Conservation (phyloP, 2,329 filamentous ascomycete genomes). For the Aspergillus glaucus region DNA sequence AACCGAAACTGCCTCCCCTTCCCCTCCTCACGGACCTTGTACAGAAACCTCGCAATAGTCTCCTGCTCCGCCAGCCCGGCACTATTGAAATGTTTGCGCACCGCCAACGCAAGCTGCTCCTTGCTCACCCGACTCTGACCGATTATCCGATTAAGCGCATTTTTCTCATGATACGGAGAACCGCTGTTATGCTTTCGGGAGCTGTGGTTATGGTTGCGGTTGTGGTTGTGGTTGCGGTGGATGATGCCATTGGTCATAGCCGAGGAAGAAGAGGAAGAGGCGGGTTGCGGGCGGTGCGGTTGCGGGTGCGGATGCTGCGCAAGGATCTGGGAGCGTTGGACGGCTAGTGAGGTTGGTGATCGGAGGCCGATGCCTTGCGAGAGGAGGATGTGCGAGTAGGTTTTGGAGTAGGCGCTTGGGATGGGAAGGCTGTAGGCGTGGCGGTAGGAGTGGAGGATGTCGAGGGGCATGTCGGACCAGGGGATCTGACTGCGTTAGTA, state of each 20-base stretch:
- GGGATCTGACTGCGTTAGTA: conserved; percentile 26
- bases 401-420: conserved; percentile 38
- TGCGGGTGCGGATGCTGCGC: conserved; percentile 8
- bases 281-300: conserved; percentile 6
- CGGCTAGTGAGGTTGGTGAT: conserved; percentile 40
- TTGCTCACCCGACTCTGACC: conserved; percentile 37
- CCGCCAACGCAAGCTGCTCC: conserved; percentile 36
- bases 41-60: conserved; percentile 42
- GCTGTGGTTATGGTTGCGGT: conserved; percentile 3
- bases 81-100: conserved; percentile 44
- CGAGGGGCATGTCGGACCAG: conserved; percentile 39
- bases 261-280: not conserved
- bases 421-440: conserved; percentile 42
- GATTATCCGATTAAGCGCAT: conserved; percentile 21
- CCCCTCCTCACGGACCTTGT: conserved; percentile 43
- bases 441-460: conserved; percentile 44
- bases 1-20: conserved; percentile 36
- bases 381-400: conserved; percentile 44
- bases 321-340: conserved; percentile 14
- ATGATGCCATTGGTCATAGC: conserved; percentile 7
- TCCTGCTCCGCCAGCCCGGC: conserved; percentile 42
- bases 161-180: conserved; percentile 10
- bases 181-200: conserved; percentile 4
- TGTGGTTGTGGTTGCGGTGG: not conserved
- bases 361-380: conserved; percentile 39